phyloP scores from a whole-genome alignment of 1,139 yeast species.

The Magnusiomyces sp. region DNA sequence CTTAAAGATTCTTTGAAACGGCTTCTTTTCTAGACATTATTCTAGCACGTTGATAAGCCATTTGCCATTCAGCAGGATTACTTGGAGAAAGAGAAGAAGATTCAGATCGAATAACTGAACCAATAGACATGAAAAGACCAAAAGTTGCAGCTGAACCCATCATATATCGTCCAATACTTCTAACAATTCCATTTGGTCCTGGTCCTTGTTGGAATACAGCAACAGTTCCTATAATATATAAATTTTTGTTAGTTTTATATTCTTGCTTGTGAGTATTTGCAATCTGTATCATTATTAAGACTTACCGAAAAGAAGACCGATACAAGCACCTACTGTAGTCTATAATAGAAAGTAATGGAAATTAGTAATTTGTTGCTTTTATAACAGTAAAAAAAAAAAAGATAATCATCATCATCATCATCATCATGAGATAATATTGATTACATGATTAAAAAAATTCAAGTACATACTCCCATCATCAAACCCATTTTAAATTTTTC shows the following conservation, averaged over 20 bases:
- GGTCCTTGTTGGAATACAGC: conserved; percentile 89
- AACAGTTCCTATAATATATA: conserved; percentile 43
- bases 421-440: not conserved
- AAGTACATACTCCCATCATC: conserved; percentile 66
- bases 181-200: conserved; percentile 97
- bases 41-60: conserved; percentile 23
- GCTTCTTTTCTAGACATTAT: conserved; percentile 13
- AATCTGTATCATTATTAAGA: too few relatives aligned
- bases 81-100: conserved; percentile 21
- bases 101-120: conserved; percentile 80
- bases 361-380: too few relatives aligned
- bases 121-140: conserved; percentile 37
- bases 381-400: too few relatives aligned
- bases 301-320: conserved; percentile 81
- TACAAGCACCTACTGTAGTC: conserved; percentile 90
- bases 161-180: conserved; percentile 93
- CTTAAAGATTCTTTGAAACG: conserved; percentile 9
- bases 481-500: conserved; percentile 98
- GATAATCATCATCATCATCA: not conserved
- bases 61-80: conserved; percentile 27
- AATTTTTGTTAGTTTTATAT: not conserved
- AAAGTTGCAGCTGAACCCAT: conserved; percentile 96
- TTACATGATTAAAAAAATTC: not conserved
- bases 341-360: conserved; percentile 16
- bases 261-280: not conserved